Evolutionary conservation across 495 filamentous ascomycete genomes (phyloP).

Genomic region (Jackrogersella minutella): DNA sequence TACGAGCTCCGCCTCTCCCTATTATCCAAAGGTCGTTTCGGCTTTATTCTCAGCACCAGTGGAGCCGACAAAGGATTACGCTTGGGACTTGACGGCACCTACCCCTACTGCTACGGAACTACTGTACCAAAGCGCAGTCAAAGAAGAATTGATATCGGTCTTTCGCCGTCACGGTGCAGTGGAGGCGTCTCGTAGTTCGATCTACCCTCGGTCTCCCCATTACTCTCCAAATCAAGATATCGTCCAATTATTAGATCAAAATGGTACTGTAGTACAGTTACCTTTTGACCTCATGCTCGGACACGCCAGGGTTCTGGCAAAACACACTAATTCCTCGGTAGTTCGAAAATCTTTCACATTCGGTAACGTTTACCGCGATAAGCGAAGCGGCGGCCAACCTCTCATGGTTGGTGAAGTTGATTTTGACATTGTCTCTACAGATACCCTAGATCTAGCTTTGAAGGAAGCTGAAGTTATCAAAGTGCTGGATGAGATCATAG

Average conservation of each 20-base stretch:
- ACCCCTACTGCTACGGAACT: constrained; percentile 65
- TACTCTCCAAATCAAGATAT: constrained; percentile 70
- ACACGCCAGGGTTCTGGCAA: constrained; percentile 84
- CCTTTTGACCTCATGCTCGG: constrained; percentile 93
- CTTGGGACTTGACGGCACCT: constrained; percentile 78
- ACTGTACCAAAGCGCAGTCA: constrained; percentile 76
- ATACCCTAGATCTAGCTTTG: constrained; percentile 81
- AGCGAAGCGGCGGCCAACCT: constrained; percentile 76
- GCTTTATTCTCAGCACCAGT: constrained; percentile 77
- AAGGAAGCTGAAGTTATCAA: constrained; percentile 97
- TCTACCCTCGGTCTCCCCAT: constrained; percentile 83
- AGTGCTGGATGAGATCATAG: constrained; percentile 88
- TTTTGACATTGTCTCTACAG: constrained; percentile 88
- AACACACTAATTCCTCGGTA: constrained; percentile 63
- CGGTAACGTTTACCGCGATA: constrained; percentile 86
- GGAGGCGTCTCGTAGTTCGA: constrained; percentile 72
- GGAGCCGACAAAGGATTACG: constrained; percentile 80
- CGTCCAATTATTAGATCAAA: constrained; percentile 80
- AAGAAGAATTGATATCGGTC: constrained; percentile 75
- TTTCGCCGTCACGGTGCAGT: constrained; percentile 94
- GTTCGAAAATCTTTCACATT: constrained; percentile 86
- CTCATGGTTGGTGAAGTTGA: constrained; percentile 87
- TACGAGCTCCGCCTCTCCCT: constrained; percentile 82
- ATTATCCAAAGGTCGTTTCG: constrained; percentile 87
- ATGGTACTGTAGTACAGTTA: constrained; percentile 85